Percentiles rank a stretch among this genome's conserved stretches.
Conservation (phyloP, 305 asterid genomes). For the Fraxinus nigra region DNA sequence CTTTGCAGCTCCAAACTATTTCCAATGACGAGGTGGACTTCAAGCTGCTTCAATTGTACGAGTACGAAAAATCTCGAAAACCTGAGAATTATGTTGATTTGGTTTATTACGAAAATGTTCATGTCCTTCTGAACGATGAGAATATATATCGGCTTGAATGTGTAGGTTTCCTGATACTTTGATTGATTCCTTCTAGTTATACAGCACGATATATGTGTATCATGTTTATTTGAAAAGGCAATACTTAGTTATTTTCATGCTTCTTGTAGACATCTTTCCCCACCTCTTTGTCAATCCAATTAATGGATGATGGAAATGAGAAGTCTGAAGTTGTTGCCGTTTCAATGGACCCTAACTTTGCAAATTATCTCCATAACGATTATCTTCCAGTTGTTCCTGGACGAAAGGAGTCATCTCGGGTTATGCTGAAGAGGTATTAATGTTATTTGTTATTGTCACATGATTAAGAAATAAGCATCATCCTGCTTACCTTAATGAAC, state of each 20-base stretch:
- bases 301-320: slow-evolving; percentile 91
- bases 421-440: slow-evolving; percentile 74
- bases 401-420: slow-evolving; percentile 65
- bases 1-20: slow-evolving; percentile 59
- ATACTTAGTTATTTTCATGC: slow-evolving; percentile 37
- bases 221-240: slow-evolving; percentile 11
- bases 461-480: background rate
- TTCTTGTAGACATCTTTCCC: slow-evolving; percentile 63
- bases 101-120: slow-evolving; percentile 69
- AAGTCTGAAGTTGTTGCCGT: slow-evolving; percentile 93
- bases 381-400: slow-evolving; percentile 71
- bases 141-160: slow-evolving; percentile 59
- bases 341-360: slow-evolving; percentile 86
- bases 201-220: background rate
- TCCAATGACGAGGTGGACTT: slow-evolving; percentile 64
- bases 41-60: slow-evolving; percentile 61
- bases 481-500: background rate
- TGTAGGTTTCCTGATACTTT: slow-evolving; percentile 55
- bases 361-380: slow-evolving; percentile 71
- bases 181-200: slow-evolving; percentile 4
- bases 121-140: slow-evolving; percentile 62
- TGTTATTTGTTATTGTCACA: slow-evolving; percentile 12
- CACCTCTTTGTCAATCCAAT: slow-evolving; percentile 69
- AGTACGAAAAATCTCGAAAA: slow-evolving; percentile 64
- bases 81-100: slow-evolving; percentile 66